Base-by-base conservation (phyloP, 2,329 filamentous ascomycete genomes). In the Coniochaeta pulveracea region DNA sequence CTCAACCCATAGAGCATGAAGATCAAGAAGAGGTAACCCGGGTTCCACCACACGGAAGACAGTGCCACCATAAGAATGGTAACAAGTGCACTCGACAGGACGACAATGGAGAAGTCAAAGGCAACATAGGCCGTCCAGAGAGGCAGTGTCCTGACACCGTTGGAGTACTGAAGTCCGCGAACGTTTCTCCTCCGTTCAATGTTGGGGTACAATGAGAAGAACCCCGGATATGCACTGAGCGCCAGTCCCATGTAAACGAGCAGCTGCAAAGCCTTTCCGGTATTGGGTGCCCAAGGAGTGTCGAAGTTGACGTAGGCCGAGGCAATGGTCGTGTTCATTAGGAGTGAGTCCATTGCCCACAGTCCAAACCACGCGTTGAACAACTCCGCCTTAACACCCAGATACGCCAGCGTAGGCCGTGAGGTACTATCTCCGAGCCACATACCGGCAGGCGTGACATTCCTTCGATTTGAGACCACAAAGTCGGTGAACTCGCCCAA, bases 141-240 rank as follows among this genome's bases (percentile, higher is more conserved):
- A 1, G 86, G 85, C 7, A 83, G 63, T 1, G 83, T 79, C 10
- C 83, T 69, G 18, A 94, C 85, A 29, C 88, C 88, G 48, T 94
- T 95, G 34, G 84, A 93, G 56, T 93, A 95, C 54, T 95, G 80
- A 19, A 95, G 63, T 11, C 82, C 81, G 33, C 88, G 74, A 16
- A 95, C 84, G 42, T 85, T 81, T 32, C 76, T 65, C 9, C 85
- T 63, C 17, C 85, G 71, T 54, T 95, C 88, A 18, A 82, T 64
- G n/a, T 85, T 93, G 0, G 85, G 84, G 48, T 95, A 95, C 4
- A 95, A 62, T 0, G 83, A 74, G 46, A 94, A 93, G 62, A 95
- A 88, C 10, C 80, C 85, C 1, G 88, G 85, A 46, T 81, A 91
- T 2, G 78, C 76, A 6, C 73, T 68, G 56, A 93, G 76, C 1